Evolutionary conservation across 306 rosid species (phyloP).

Genomic region (Purshia tridentata): DNA sequence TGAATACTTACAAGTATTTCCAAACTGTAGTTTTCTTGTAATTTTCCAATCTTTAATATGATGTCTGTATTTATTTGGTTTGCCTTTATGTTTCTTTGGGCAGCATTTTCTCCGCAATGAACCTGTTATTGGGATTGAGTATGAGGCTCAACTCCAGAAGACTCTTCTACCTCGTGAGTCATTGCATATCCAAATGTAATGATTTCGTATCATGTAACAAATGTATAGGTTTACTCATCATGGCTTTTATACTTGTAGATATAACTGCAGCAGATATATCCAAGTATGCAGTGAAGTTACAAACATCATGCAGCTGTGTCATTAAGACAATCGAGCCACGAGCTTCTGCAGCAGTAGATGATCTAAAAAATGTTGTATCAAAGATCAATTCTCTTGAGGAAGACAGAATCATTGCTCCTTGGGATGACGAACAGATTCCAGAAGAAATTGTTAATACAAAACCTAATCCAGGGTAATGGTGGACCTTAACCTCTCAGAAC

Average conservation of each 20-base stretch:
- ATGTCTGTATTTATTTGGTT: constrained; percentile 18
- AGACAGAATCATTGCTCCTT: constrained; percentile 56
- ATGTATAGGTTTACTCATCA: constrained; percentile 30
- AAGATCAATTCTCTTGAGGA: constrained; percentile 67
- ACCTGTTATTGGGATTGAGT: constrained; percentile 90
- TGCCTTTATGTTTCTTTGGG: constrained; percentile 28
- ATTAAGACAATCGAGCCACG: constrained; percentile 92
- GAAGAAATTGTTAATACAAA: constrained; percentile 78
- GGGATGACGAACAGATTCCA: constrained; percentile 92
- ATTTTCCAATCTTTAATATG: constrained; percentile 6
- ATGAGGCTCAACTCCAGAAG: constrained; percentile 96
- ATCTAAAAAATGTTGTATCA: constrained; percentile 71
- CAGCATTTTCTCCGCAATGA: constrained; percentile 91
- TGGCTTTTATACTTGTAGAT: constrained; percentile 41
- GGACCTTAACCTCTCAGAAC: neutral
- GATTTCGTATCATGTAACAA: constrained; percentile 15
- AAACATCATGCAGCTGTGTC: constrained; percentile 78
- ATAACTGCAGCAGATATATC: constrained; percentile 75
- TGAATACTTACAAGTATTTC: constrained; percentile 83
- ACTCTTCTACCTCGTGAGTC: constrained; percentile 91
- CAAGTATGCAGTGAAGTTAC: constrained; percentile 67
- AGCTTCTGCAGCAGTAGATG: constrained; percentile 66
- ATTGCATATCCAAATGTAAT: neutral
- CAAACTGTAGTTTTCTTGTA: constrained; percentile 12
- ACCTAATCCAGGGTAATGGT: constrained; percentile 82